Conservation (phyloP, 1,139 yeast genomes). For the Candida sp. region DNA sequence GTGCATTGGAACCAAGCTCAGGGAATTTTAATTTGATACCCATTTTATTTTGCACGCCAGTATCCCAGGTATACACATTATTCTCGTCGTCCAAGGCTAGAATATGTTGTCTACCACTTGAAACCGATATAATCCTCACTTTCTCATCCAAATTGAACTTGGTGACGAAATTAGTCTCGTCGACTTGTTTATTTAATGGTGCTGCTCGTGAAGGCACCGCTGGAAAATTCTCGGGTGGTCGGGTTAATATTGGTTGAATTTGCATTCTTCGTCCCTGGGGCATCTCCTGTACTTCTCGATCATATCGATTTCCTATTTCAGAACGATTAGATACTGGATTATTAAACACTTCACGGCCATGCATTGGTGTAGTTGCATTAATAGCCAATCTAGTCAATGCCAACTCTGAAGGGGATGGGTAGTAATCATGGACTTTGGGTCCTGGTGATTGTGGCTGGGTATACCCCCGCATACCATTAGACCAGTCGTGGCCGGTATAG, state of each 20-base stretch:
- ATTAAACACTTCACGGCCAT: neutral
- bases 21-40: slow-evolving; percentile 51
- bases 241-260: slow-evolving; percentile 1
- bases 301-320: neutral
- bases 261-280: slow-evolving; percentile 1
- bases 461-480: slow-evolving; percentile 19
- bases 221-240: slow-evolving; percentile 18
- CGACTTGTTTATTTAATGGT: slow-evolving; percentile 6
- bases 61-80: slow-evolving; percentile 64
- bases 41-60: slow-evolving; percentile 31
- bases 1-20: slow-evolving; percentile 7
- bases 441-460: slow-evolving; percentile 15
- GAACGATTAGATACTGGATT: neutral
- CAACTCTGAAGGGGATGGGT: slow-evolving; percentile 5
- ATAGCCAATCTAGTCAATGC: slow-evolving; percentile 3
- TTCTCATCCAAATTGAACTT: slow-evolving; percentile 21
- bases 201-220: slow-evolving; percentile 7
- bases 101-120: slow-evolving; percentile 67
- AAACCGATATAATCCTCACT: slow-evolving; percentile 42
- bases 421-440: slow-evolving; percentile 10
- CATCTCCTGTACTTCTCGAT: slow-evolving; percentile 1
- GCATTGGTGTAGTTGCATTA: slow-evolving; percentile 2
- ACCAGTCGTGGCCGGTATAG: slow-evolving; percentile 52
- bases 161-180: slow-evolving; percentile 29
- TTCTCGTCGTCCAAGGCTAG: slow-evolving; percentile 57